A percentile compares a stretch with the other conserved stretches of the same genome.
Evolutionary conservation across 345 rosid species (phyloP).

Genomic region (Eucalyptus lansdowneana): DNA sequence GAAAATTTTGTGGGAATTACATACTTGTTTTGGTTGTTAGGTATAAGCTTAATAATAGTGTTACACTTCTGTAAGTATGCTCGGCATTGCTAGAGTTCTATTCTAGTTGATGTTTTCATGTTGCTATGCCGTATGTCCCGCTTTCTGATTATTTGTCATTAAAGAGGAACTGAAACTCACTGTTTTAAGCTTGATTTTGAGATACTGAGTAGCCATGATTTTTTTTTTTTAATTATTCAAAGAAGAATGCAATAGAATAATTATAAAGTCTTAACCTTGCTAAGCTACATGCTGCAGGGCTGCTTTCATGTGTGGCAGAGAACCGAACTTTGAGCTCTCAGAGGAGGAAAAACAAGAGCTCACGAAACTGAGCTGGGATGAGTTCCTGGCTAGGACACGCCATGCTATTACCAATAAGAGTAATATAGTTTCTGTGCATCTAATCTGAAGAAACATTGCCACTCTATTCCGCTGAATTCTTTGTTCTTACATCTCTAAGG

Average conservation of each 20-base stretch:
- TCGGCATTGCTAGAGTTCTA: neutral
- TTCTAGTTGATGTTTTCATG: neutral
- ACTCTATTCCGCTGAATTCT: neutral
- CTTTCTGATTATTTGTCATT: neutral
- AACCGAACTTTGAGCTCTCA: conserved; percentile 77
- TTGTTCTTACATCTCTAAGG: neutral
- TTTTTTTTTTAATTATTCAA: neutral
- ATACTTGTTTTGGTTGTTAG: neutral
- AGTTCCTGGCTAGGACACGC: conserved; percentile 77
- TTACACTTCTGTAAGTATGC: neutral
- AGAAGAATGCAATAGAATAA: neutral
- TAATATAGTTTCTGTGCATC: conserved; percentile 4
- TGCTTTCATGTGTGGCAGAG: conserved; percentile 98
- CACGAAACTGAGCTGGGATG: conserved; percentile 67
- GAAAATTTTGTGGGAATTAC: neutral
- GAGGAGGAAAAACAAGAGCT: conserved; percentile 78
- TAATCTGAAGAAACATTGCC: neutral
- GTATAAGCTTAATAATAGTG: neutral
- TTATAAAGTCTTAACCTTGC: neutral
- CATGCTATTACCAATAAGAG: conserved; percentile 80
- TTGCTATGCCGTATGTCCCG: neutral
- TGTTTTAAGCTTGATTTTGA: neutral
- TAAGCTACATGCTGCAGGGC: conserved; percentile 34
- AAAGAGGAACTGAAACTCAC: neutral
- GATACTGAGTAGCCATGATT: neutral